Base-by-base conservation (phyloP, 768 basidiomycete genomes). In the Brasilioporus rufonigricans region DNA sequence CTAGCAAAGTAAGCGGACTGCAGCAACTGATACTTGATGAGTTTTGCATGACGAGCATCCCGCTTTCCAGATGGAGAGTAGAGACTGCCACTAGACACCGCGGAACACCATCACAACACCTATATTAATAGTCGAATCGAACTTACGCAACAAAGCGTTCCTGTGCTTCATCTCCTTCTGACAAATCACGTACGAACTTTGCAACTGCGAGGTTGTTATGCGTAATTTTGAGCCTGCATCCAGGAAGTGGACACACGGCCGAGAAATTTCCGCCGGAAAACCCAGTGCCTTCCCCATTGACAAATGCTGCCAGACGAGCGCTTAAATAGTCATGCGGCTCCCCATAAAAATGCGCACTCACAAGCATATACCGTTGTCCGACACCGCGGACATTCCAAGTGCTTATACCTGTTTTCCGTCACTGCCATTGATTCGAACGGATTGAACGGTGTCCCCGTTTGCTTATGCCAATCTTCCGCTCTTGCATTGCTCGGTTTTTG, bases 251-350 rank as follows among this genome's bases (percentile, higher is more conserved):
- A 56, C 83, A 84, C 38, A 29, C 23, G 1, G 59, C 46, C 5
- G 32, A 61, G 53, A 84, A 84, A 0, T 62, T 65, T 21, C 60
- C 65, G 56, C 83, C 80, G 0, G 77, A 62, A 49, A 82, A 84
- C 0, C 83, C 83, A 1, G 73, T 76, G 1, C 76, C 78, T 0
- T 64, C 56, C 7, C 60, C 62, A 5, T 67, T 76, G 50, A 77
- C 56, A 35, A 77, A 76, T 2, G 74, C 82, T 83, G 27, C 40
- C 45, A 5, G 27, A 44, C 18, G n/a, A 47, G 10, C 18, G n/a
- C 24, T 48, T 46, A 36, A 41, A 27, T 5, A n/a, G n/a, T n/a
- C n/a, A n/a, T n/a, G n/a, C 32, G 32, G 32, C 32, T 11, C 5
- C 32, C 32, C n/a, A n/a, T n/a, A 79, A 59, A 52, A 59, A 65